These are phyloP conservation scores for Peronospora destructor DNA, from an alignment of 352 stramenopile species.

Conservation along the genomic window DNA sequence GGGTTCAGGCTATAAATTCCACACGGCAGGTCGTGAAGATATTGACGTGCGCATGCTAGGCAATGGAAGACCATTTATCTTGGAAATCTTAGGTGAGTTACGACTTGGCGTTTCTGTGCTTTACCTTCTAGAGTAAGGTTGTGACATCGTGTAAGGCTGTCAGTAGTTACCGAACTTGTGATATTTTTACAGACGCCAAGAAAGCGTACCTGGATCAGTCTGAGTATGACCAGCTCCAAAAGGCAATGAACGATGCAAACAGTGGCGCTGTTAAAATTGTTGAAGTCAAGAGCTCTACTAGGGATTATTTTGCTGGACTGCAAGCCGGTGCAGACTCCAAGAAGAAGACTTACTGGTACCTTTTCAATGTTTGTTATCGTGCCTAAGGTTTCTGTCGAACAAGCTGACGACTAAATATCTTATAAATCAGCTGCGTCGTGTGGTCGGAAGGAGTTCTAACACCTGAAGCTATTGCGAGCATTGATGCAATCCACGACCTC, in stretches of 20 bases:
- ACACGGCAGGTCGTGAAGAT: slow-evolving; percentile 94
- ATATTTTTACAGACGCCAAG: slow-evolving; percentile 54
- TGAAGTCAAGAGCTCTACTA: slow-evolving; percentile 64
- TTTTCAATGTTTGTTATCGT: not conserved
- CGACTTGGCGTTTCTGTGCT: not conserved
- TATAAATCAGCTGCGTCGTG: slow-evolving; percentile 55
- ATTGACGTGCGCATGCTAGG: slow-evolving; percentile 96
- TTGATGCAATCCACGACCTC: slow-evolving; percentile 79
- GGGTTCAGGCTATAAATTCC: slow-evolving; percentile 88
- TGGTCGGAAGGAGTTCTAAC: slow-evolving; percentile 64
- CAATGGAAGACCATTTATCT: slow-evolving; percentile 89
- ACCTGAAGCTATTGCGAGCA: slow-evolving; percentile 46
- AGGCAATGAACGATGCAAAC: slow-evolving; percentile 64
- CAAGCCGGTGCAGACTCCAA: slow-evolving; percentile 81
- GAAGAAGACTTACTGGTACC: slow-evolving; percentile 83
- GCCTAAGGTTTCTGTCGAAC: not conserved
- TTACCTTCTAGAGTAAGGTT: not conserved
- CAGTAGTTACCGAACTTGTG: slow-evolving; percentile 10
- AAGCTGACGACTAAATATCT: not conserved
- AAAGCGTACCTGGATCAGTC: slow-evolving; percentile 48
- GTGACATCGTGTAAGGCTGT: no score
- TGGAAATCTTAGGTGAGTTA: slow-evolving; percentile 62
- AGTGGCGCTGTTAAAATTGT: slow-evolving; percentile 74
- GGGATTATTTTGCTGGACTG: slow-evolving; percentile 74
- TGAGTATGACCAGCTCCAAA: slow-evolving; percentile 49